These are phyloP conservation scores for Hypomontagnella submonticulosa DNA, from an alignment of 495 filamentous ascomycete genomes.

Conservation along the genomic window DNA sequence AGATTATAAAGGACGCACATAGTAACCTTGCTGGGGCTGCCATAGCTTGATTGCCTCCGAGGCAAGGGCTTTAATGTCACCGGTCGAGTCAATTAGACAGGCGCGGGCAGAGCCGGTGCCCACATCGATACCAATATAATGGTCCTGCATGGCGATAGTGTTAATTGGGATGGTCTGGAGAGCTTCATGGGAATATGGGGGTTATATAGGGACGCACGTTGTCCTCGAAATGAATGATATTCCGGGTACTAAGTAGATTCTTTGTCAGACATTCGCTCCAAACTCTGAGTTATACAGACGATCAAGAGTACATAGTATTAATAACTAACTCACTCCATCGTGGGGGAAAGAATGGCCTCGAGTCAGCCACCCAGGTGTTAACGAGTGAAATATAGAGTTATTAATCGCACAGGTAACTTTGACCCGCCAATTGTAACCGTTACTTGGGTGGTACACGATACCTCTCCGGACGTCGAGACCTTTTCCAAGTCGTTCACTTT, in stretches of 20 bases:
- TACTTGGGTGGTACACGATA: constrained; percentile 21
- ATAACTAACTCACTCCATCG: constrained; percentile 42
- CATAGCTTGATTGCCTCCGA: constrained; percentile 92
- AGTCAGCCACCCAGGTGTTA: constrained; percentile 27
- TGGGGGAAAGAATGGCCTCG: constrained; percentile 33
- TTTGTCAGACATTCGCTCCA: constrained; percentile 30
- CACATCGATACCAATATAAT: constrained; percentile 94
- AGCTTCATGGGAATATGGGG: constrained; percentile 6
- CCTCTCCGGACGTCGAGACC: constrained; percentile 9
- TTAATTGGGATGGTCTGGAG: constrained; percentile 37
- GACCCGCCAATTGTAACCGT: constrained; percentile 28
- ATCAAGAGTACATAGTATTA: constrained; percentile 7
- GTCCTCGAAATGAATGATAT: constrained; percentile 42
- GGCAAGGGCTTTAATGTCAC: constrained; percentile 91
- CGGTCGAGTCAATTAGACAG: constrained; percentile 89
- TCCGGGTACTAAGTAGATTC: constrained; percentile 39
- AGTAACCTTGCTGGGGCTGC: constrained; percentile 91
- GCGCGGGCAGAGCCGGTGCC: constrained; percentile 95
- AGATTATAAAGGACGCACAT: constrained; percentile 62
- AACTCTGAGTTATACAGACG: constrained; percentile 30
- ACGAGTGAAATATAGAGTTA: constrained; percentile 40
- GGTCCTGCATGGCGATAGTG: constrained; percentile 49
- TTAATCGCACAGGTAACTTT: constrained; percentile 32
- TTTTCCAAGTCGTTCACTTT: constrained; percentile 12
- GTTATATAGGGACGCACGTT: constrained; percentile 31